phyloP scores from a whole-genome alignment of 257 asterid species.

The Nicotiana benthamiana region DNA sequence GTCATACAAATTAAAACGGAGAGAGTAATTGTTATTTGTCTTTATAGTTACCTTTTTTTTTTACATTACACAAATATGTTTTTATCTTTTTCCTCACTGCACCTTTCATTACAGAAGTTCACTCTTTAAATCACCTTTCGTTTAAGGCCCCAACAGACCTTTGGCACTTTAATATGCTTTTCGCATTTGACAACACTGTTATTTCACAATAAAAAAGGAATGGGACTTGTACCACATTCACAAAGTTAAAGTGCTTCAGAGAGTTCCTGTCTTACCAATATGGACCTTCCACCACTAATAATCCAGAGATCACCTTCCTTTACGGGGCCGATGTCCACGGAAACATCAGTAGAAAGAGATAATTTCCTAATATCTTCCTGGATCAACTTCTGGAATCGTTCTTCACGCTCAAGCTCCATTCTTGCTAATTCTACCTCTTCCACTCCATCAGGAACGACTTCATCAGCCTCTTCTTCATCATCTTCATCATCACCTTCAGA shows the following conservation, averaged over 20 bases:
- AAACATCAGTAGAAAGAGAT: conserved; percentile 43
- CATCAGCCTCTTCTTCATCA: conserved; percentile 99
- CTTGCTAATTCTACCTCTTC: conserved; percentile 98
- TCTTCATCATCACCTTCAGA: conserved; percentile 81
- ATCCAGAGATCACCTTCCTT: conserved; percentile 71
- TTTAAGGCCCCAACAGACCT: neutral
- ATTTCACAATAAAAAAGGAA: neutral
- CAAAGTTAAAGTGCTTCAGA: neutral
- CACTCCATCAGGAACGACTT: conserved; percentile 98
- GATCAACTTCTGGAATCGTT: conserved; percentile 56
- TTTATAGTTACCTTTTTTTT: neutral
- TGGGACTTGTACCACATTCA: neutral
- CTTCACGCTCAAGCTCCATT: conserved; percentile 77
- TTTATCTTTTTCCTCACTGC: neutral
- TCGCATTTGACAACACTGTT: neutral
- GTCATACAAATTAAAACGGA: no score
- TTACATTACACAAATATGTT: neutral
- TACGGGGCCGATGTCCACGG: conserved; percentile 50
- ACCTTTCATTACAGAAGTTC: neutral
- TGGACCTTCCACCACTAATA: conserved; percentile 73
- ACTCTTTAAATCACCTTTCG: neutral
- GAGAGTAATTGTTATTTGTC: neutral
- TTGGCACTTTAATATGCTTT: neutral
- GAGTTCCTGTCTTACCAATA: conserved; percentile 44
- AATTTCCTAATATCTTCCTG: conserved; percentile 69